Evolutionary conservation across 441 rosid species (phyloP).

Genomic region (Pelargonium citronellum): DNA sequence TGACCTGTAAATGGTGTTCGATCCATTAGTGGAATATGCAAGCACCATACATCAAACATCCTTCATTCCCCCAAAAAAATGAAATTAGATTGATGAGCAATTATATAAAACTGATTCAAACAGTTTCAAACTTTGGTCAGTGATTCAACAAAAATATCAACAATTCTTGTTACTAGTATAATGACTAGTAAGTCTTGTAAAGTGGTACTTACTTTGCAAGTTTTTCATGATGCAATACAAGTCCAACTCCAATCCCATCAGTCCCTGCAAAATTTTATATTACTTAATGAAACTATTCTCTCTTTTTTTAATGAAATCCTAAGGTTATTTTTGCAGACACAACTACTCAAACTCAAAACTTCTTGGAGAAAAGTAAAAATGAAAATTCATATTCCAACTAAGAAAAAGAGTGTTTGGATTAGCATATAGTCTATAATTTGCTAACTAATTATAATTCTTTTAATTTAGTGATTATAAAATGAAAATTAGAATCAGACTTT

Average conservation of each 20-base stretch:
- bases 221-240: constrained; percentile 51
- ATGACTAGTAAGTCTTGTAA: neutral
- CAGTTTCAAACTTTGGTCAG: neutral
- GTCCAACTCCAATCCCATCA: constrained; percentile 85
- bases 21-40: constrained; percentile 79
- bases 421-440: too few relatives aligned
- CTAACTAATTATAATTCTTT: too few relatives aligned
- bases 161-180: neutral
- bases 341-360: too few relatives aligned
- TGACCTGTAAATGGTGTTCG: constrained; percentile 66
- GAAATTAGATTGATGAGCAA: constrained; percentile 2
- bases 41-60: constrained; percentile 79
- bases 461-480: too few relatives aligned
- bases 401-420: too few relatives aligned
- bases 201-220: constrained; percentile 57
- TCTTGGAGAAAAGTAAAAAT: too few relatives aligned
- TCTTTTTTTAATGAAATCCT: too few relatives aligned
- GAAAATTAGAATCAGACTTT: too few relatives aligned
- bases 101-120: neutral
- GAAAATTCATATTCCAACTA: too few relatives aligned
- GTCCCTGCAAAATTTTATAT: constrained; percentile 39
- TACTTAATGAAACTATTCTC: too few relatives aligned
- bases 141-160: neutral
- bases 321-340: too few relatives aligned
- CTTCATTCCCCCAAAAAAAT: constrained; percentile 33